Conservation (phyloP, 2,329 filamentous ascomycete genomes). For the Periconia digitata region DNA sequence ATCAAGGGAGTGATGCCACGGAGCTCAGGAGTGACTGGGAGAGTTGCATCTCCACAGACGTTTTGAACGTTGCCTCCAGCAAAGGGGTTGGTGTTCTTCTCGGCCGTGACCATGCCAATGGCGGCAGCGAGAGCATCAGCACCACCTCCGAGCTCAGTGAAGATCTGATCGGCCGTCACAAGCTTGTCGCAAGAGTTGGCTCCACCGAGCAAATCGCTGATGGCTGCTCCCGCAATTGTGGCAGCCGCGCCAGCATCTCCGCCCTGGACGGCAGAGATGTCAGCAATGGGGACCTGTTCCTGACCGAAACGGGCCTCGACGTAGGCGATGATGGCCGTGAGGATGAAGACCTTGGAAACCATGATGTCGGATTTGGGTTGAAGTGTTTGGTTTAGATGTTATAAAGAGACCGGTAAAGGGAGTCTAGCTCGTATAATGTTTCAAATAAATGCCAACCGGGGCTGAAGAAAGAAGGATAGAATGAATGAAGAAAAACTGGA, state of each 20-base stretch:
- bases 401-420: conserved; percentile 13
- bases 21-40: conserved; percentile 63
- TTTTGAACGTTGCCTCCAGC: conserved; percentile 58
- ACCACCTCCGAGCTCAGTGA: conserved; percentile 61
- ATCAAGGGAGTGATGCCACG: conserved; percentile 68
- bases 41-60: conserved; percentile 64
- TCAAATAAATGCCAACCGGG: conserved; percentile 34
- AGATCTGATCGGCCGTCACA: conserved; percentile 64
- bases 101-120: conserved; percentile 64
- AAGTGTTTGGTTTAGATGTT: neutral
- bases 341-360: conserved; percentile 36
- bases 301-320: conserved; percentile 59
- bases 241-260: conserved; percentile 62
- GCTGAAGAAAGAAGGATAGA: conserved; percentile 24
- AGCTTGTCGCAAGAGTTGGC: conserved; percentile 70
- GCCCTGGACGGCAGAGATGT: conserved; percentile 56
- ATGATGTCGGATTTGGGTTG: conserved; percentile 19
- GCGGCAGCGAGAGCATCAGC: conserved; percentile 64
- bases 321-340: conserved; percentile 36
- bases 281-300: conserved; percentile 61
- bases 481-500: conserved; percentile 24
- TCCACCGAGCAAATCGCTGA: conserved; percentile 63
- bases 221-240: conserved; percentile 64
- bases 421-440: conserved; percentile 40
- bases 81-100: conserved; percentile 75